These are phyloP conservation scores for Friedmanniomyces simplex DNA, from an alignment of 495 filamentous ascomycete genomes.

Conservation along the genomic window DNA sequence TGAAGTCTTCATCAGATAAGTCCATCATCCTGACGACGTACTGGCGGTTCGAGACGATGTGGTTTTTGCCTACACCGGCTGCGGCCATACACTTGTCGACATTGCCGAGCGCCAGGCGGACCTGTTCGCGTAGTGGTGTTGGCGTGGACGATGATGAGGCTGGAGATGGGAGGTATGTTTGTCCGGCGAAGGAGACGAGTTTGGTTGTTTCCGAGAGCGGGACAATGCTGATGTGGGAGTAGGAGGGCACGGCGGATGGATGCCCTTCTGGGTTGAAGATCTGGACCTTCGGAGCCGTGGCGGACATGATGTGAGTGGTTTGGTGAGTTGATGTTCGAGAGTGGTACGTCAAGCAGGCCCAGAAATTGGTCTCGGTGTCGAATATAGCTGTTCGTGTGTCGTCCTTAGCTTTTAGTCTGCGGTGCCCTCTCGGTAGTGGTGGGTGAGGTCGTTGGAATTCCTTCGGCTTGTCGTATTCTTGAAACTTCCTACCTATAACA, in stretches of 20 bases:
- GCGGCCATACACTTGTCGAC: slow-evolving; percentile 5
- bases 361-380: too few relatives aligned
- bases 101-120: not conserved
- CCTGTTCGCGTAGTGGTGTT: not conserved
- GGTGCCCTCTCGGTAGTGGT: too few relatives aligned
- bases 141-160: not conserved
- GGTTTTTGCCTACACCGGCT: not conserved
- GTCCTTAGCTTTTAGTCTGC: too few relatives aligned
- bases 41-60: slow-evolving; percentile 8
- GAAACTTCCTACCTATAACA: too few relatives aligned
- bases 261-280: slow-evolving; percentile 3
- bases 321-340: too few relatives aligned
- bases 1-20: not conserved
- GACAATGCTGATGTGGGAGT: slow-evolving; percentile 6
- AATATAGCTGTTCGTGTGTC: too few relatives aligned
- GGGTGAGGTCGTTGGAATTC: too few relatives aligned
- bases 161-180: not conserved
- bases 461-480: too few relatives aligned
- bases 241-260: not conserved
- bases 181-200: slow-evolving; percentile 7
- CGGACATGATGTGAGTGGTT: not conserved
- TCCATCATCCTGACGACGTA: slow-evolving; percentile 2
- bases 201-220: not conserved
- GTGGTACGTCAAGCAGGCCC: too few relatives aligned
- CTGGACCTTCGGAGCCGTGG: not conserved